Evolutionary conservation across 2,329 filamentous ascomycete genomes (phyloP), one percentile per base, ranked within the genome.

Genomic region (Penicillium corylophilum): DNA sequence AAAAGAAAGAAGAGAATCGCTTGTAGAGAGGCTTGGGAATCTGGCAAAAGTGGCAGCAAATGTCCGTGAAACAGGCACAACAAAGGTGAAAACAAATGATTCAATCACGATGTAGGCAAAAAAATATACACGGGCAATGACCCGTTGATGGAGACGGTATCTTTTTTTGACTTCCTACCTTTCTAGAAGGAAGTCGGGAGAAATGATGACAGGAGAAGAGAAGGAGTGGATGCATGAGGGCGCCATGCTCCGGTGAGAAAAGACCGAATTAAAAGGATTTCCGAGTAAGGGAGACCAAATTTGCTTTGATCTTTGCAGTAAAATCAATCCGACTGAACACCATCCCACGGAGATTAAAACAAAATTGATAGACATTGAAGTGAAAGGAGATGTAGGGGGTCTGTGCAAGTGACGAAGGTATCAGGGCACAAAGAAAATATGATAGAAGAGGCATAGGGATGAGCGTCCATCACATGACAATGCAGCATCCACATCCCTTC

Each of bases 401-500:
- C 43, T 39, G 47, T 54, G 50, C 40, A 50, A 56, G 50, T 31
- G 54, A 50, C 44, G 41, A 53, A 61, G 33, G 50, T 55, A 60
- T 56, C 51, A 35, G 33, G 18, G 16, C n/a, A 44, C 5, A 15
- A 24, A 38, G 29, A 35, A 29, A 12, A 23, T 20, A 20, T 18
- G 13, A 29, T 36, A 20, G 23, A 36, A 40, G 44, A 46, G 53
- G 49, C 46, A 43, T 20, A n/a, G 42, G 44, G 53, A 43, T 41
- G 44, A 48, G 43, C 38, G 26, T 46, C 42, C 46, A 59, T 82
- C 77, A 90, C 88, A 90, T 90, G 60, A 92, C 81, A 55, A 89
- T 77, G 71, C 88, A 91, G 71, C 87, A 88, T 52, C 82, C 84
- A 61, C 86, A 87, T 10, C 83, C 81, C 62, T 79, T 75, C 46